Conservation (phyloP, 1,284 basidiomycete species). For the Moesziomyces antarcticus region DNA sequence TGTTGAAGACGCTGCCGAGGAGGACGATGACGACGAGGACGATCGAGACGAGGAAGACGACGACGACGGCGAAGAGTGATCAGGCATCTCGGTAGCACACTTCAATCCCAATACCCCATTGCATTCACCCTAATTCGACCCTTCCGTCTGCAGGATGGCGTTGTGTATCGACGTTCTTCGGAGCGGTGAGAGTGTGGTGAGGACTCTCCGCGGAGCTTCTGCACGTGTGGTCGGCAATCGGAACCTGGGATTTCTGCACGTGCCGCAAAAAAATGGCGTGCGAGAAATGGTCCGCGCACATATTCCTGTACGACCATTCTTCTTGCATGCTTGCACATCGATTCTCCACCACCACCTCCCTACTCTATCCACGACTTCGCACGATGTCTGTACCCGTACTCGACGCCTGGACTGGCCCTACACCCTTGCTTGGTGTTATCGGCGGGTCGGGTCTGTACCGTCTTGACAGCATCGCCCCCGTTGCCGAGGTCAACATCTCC, state of each 20-base stretch:
- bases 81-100: background rate
- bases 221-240: too few relatives aligned
- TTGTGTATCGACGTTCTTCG: too few relatives aligned
- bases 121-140: background rate
- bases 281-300: slow-evolving; percentile 11
- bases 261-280: slow-evolving; percentile 16
- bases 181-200: too few relatives aligned
- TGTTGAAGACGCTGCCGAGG: slow-evolving; percentile 38
- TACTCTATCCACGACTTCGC: slow-evolving; percentile 3
- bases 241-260: background rate
- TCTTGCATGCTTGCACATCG: background rate
- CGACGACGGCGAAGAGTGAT: background rate
- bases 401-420: slow-evolving; percentile 44
- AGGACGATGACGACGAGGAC: slow-evolving; percentile 18
- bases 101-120: background rate
- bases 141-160: too few relatives aligned
- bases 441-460: slow-evolving; percentile 66
- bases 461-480: slow-evolving; percentile 60
- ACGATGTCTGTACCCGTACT: slow-evolving; percentile 28
- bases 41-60: slow-evolving; percentile 10
- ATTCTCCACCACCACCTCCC: background rate
- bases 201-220: too few relatives aligned
- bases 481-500: slow-evolving; percentile 56
- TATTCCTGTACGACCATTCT: background rate
- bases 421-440: slow-evolving; percentile 61